Evolutionary conservation across 1,284 basidiomycete genomes (phyloP).

Genomic region (Rhodotorula sp.): DNA sequence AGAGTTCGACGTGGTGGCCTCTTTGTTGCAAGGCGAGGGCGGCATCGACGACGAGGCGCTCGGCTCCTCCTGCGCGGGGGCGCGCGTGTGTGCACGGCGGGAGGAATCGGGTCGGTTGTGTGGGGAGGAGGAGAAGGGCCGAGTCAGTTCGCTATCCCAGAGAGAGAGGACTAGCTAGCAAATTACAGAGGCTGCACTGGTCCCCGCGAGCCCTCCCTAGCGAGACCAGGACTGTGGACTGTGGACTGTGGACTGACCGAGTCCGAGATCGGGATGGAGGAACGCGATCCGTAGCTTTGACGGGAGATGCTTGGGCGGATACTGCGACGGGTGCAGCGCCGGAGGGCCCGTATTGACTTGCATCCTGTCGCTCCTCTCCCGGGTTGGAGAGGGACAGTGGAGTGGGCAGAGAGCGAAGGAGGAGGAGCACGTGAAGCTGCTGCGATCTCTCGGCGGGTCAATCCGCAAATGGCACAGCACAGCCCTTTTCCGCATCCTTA

Average conservation of each 20-base stretch:
- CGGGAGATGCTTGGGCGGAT: conserved; percentile 29
- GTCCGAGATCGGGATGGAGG: conserved; percentile 91
- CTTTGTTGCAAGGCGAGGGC: conserved; percentile 79
- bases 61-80: conserved; percentile 74
- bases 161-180: too few species aligned
- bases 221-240: too few species aligned
- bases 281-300: conserved; percentile 66
- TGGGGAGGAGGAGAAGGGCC: not conserved
- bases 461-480: too few species aligned
- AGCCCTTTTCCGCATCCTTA: too few species aligned
- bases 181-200: too few species aligned
- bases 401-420: too few species aligned
- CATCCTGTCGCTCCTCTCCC: not conserved
- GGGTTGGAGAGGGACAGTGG: too few species aligned
- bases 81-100: not conserved
- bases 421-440: not conserved
- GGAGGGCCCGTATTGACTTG: not conserved
- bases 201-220: too few species aligned
- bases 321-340: not conserved
- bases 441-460: too few species aligned
- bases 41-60: conserved; percentile 92
- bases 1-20: conserved; percentile 86
- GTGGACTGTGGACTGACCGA: conserved; percentile 60
- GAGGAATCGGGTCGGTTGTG: not conserved
- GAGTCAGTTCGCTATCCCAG: not conserved